phyloP scores from a whole-genome alignment of 2,329 filamentous ascomycete genomes.

The Aphanoascus verrucosus region DNA sequence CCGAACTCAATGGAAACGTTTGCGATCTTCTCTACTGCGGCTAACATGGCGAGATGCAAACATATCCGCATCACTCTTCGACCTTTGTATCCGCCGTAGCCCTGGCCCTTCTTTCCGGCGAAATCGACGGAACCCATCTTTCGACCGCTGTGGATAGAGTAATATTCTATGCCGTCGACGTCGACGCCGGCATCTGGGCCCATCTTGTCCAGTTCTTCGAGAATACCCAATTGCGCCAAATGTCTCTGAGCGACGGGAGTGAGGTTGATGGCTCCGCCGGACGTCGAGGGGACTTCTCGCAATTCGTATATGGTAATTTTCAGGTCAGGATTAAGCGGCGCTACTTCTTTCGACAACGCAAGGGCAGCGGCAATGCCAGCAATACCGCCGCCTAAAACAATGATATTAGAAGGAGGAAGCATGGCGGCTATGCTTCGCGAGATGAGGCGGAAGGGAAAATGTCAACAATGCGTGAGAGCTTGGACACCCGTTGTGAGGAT shows the following conservation, averaged over 20 bases:
- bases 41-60: slow-evolving; percentile 34
- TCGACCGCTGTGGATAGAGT: slow-evolving; percentile 32
- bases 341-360: slow-evolving; percentile 16
- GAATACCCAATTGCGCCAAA: slow-evolving; percentile 33
- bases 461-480: no score
- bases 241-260: slow-evolving; percentile 37
- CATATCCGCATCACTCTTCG: slow-evolving; percentile 34
- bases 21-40: slow-evolving; percentile 26
- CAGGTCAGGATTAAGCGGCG: slow-evolving; percentile 14
- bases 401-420: slow-evolving; percentile 14
- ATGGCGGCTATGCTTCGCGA: background rate
- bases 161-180: slow-evolving; percentile 34
- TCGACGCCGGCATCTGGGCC: slow-evolving; percentile 32
- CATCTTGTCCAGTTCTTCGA: slow-evolving; percentile 29
- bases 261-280: slow-evolving; percentile 37
- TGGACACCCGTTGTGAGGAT: no score
- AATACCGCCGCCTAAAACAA: slow-evolving; percentile 19
- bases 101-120: slow-evolving; percentile 27
- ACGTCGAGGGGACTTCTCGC: slow-evolving; percentile 32
- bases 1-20: slow-evolving; percentile 35
- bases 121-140: slow-evolving; percentile 32
- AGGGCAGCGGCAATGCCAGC: slow-evolving; percentile 18
- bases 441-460: no score
- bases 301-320: slow-evolving; percentile 33
- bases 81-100: slow-evolving; percentile 33